These are phyloP conservation scores for Sugiyamaella neomexicana DNA, from an alignment of 1,139 yeast genomes.

Conservation along the genomic window DNA sequence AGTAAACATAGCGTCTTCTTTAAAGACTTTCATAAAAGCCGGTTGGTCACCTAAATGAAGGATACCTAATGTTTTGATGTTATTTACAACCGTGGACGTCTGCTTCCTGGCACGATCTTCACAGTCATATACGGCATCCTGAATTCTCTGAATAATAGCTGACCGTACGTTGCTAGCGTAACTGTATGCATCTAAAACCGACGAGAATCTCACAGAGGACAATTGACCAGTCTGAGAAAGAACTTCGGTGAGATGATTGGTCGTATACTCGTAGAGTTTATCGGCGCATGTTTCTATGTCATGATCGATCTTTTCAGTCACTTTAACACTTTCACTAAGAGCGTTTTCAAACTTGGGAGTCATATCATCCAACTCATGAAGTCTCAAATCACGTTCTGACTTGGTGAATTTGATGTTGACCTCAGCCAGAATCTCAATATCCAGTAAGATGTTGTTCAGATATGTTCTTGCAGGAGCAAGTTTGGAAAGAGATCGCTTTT, in stretches of 20 bases:
- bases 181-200: slow-evolving; percentile 63
- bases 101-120: slow-evolving; percentile 66
- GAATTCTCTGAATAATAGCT: slow-evolving; percentile 62
- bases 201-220: slow-evolving; percentile 59
- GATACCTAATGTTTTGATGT: slow-evolving; percentile 59
- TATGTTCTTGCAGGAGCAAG: slow-evolving; percentile 90
- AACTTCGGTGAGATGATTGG: slow-evolving; percentile 52
- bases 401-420: slow-evolving; percentile 59
- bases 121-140: slow-evolving; percentile 60
- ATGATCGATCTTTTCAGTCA: slow-evolving; percentile 60
- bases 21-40: slow-evolving; percentile 61
- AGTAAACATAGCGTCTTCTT: slow-evolving; percentile 80
- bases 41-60: slow-evolving; percentile 52
- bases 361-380: slow-evolving; percentile 47
- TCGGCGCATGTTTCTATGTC: slow-evolving; percentile 63
- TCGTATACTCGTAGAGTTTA: slow-evolving; percentile 62
- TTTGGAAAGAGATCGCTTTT: slow-evolving; percentile 86
- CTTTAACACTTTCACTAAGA: slow-evolving; percentile 52
- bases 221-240: slow-evolving; percentile 58
- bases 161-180: slow-evolving; percentile 72
- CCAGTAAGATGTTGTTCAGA: slow-evolving; percentile 64
- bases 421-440: slow-evolving; percentile 59
- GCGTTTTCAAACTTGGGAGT: slow-evolving; percentile 65
- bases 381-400: slow-evolving; percentile 42
- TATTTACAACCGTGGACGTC: slow-evolving; percentile 61